Evolutionary conservation across 768 basidiomycete genomes (phyloP), one percentile per base, ranked within the genome.

Genomic region (Boletellus ananiceps): DNA sequence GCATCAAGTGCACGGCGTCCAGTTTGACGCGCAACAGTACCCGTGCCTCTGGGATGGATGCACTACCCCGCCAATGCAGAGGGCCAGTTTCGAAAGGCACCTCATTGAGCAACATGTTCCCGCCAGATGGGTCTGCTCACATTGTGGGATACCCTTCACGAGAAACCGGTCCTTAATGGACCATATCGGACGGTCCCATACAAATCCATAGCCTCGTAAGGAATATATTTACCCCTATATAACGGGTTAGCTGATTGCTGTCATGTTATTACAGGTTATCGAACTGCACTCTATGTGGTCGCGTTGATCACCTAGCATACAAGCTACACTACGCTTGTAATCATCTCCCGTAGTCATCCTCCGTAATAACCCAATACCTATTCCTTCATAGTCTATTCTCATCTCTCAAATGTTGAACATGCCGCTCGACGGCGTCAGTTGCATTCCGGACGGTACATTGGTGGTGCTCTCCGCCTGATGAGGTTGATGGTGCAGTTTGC

Each of bases 21-120:
- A 8, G 1, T 41, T 44, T 0, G 51, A 54, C n/a, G 6, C 9
- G 16, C 32, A 35, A 5, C 0, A 0, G 2, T 57, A 61, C 15
- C 9, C 1, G 2, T 61, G 60, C 27, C 36, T 2, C 4, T 61
- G 60, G 61, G 0, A 27, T 1, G 42, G 0, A 13, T 62, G 60
- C 42, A 0, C 1, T 8, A 34, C 1, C 9, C 0, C 0, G 2
- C 34, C 39, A 0, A 57, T 62, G 60, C 40, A 2, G 37, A 52
- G 2, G 27, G 5, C 52, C 0, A 50, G 46, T 25, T 50, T 61
- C 4, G 49, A 51, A 9, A 35, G 60, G 0, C 60, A 61, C 14
- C 1, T 43, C 2, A 39, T 8, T 0, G 60, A 62, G 1, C 49
- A 41, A 2, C 59, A 61, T 21, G 8, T 56, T 12, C 46, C 55